A percentile compares a stretch with the other conserved stretches of the same genome.
Conservation (phyloP, 768 basidiomycete genomes). For the Macrocybe gigantea region DNA sequence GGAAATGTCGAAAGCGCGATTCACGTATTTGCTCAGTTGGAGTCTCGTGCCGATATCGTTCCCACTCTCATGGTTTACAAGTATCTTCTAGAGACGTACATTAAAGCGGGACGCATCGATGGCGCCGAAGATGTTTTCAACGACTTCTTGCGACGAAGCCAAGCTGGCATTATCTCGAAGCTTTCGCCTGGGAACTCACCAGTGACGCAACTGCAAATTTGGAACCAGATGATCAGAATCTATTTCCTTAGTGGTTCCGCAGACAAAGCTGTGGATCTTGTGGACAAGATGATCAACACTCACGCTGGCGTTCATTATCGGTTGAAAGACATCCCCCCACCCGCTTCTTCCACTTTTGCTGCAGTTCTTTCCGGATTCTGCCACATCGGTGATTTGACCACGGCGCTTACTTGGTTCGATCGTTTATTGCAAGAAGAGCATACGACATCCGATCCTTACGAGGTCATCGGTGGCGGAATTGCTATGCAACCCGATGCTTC, state of each 20-base stretch:
- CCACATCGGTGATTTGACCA: conserved; percentile 49
- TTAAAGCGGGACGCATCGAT: conserved; percentile 40
- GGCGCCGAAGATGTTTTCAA: conserved; percentile 55
- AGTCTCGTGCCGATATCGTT: conserved; percentile 29
- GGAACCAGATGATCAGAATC: conserved; percentile 73
- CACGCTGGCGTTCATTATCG: conserved; percentile 26
- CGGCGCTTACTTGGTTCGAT: conserved; percentile 69
- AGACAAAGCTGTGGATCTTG: conserved; percentile 55
- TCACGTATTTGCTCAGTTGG: conserved; percentile 58
- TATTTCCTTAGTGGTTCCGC: conserved; percentile 63
- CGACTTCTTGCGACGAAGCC: conserved; percentile 31
- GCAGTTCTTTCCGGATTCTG: conserved; percentile 64
- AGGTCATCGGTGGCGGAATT: conserved; percentile 25
- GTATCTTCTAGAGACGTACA: conserved; percentile 55
- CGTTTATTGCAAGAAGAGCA: conserved; percentile 44
- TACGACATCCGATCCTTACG: conserved; percentile 29
- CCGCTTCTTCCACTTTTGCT: conserved; percentile 58
- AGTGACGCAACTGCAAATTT: conserved; percentile 39
- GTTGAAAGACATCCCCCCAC: conserved; percentile 42
- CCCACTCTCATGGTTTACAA: conserved; percentile 37
- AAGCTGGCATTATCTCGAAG: background rate
- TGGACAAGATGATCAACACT: conserved; percentile 67
- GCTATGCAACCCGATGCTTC: conserved; percentile 46
- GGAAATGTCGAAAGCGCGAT: conserved; percentile 55
- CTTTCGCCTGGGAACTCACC: conserved; percentile 12